A percentile compares a stretch with the other conserved stretches of the same genome.
phyloP scores from a whole-genome alignment of 805 yeast genomes.

The Yueomyces sp. region DNA sequence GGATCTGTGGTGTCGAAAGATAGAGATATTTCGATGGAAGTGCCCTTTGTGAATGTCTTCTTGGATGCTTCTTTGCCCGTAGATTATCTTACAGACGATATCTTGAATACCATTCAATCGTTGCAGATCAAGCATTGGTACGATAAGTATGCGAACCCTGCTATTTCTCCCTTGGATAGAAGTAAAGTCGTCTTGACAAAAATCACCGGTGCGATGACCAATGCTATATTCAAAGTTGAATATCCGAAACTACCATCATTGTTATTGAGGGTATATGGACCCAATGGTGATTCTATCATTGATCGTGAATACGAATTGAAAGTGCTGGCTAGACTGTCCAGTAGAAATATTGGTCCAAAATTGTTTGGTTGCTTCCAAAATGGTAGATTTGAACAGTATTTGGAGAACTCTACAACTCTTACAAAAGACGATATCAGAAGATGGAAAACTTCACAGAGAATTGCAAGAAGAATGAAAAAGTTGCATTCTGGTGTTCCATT shows the following conservation, averaged over 20 bases:
- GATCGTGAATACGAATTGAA: constrained; percentile 74
- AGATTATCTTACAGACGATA: constrained; percentile 77
- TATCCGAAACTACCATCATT: constrained; percentile 50
- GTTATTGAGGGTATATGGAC: constrained; percentile 75
- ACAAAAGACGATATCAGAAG: constrained; percentile 61
- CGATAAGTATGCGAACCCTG: constrained; percentile 23
- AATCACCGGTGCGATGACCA: constrained; percentile 88
- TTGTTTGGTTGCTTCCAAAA: constrained; percentile 80
- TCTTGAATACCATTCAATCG: constrained; percentile 47
- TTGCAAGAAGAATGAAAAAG: constrained; percentile 95
- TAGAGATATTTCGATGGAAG: constrained; percentile 16
- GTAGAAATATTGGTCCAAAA: constrained; percentile 75
- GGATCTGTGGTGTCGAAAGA: neutral
- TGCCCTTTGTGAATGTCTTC: constrained; percentile 39
- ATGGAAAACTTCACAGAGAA: constrained; percentile 62
- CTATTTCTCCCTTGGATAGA: constrained; percentile 21
- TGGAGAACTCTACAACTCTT: constrained; percentile 71
- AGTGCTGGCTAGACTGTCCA: constrained; percentile 58
- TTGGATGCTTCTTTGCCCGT: constrained; percentile 68
- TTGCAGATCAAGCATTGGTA: constrained; percentile 75
- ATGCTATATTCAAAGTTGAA: constrained; percentile 69
- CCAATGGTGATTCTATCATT: constrained; percentile 71
- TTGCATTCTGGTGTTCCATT: constrained; percentile 70
- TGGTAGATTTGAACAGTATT: constrained; percentile 88
- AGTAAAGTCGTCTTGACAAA: constrained; percentile 41